Evolutionary conservation across 2,329 filamentous ascomycete genomes (phyloP).

Genomic region (Alternaria hordeiaustralica): DNA sequence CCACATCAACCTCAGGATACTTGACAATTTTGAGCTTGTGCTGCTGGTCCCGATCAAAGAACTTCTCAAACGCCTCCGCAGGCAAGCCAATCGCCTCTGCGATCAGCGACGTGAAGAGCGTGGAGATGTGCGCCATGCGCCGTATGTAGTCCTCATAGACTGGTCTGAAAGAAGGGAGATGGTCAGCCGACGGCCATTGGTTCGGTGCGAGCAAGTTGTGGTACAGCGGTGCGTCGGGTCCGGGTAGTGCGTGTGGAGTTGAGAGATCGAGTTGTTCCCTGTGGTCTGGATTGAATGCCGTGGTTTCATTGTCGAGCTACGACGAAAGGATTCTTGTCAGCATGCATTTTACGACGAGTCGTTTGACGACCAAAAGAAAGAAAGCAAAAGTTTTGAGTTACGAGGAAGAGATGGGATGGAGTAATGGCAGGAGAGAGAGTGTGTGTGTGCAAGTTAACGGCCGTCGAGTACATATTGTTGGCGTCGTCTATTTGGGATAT

Average conservation of each 20-base stretch:
- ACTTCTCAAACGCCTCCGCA: constrained; percentile 72
- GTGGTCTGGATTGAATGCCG: constrained; percentile 77
- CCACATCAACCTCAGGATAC: constrained; percentile 70
- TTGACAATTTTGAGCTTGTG: constrained; percentile 91
- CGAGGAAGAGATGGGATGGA: neutral
- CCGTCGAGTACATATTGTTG: constrained; percentile 11
- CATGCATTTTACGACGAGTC: constrained; percentile 12
- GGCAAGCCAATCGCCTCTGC: constrained; percentile 82
- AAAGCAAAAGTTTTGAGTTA: neutral
- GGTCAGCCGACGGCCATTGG: constrained; percentile 74
- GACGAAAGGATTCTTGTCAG: constrained; percentile 16
- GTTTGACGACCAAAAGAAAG: constrained; percentile 1
- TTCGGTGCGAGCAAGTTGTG: constrained; percentile 77
- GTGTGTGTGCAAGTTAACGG: constrained; percentile 1
- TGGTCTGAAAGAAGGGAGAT: constrained; percentile 71
- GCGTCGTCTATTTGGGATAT: constrained; percentile 15
- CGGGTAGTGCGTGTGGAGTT: constrained; percentile 74
- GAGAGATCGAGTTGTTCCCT: constrained; percentile 87
- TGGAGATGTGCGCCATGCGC: constrained; percentile 74
- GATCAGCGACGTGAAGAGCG: constrained; percentile 78
- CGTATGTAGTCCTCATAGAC: constrained; percentile 77
- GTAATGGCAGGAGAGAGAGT: constrained; percentile 14
- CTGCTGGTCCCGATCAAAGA: constrained; percentile 75
- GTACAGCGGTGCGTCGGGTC: constrained; percentile 69
- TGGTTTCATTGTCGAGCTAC: constrained; percentile 65